Conservation (phyloP, 179 eudicot species). For the Spinacia oleracea region DNA sequence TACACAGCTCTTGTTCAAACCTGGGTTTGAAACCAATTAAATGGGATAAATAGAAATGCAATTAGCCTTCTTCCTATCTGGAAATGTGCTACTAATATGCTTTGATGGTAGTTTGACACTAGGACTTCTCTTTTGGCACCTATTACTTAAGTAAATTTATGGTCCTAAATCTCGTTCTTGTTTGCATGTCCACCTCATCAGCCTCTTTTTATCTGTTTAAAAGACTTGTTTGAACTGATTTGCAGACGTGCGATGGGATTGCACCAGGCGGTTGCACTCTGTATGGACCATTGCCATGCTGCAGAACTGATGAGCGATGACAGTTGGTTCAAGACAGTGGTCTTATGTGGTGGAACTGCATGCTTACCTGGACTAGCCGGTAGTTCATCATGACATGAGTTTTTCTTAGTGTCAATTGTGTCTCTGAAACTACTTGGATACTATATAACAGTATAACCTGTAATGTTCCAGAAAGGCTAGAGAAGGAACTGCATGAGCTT, state of each 20-base stretch:
- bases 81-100: neutral
- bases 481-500: slow-evolving; percentile 63
- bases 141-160: neutral
- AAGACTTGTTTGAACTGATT: slow-evolving; percentile 2
- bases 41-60: neutral
- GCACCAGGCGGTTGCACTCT: slow-evolving; percentile 83
- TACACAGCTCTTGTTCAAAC: neutral
- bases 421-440: too few relatives aligned
- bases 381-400: slow-evolving; percentile 27
- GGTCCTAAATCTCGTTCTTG: neutral
- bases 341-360: slow-evolving; percentile 78
- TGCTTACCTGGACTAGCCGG: slow-evolving; percentile 92
- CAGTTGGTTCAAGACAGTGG: slow-evolving; percentile 85
- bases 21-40: neutral
- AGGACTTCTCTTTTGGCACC: neutral
- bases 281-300: slow-evolving; percentile 84
- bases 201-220: neutral
- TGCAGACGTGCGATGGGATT: slow-evolving; percentile 78
- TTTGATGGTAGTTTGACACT: neutral
- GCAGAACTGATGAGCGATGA: slow-evolving; percentile 65
- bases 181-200: neutral
- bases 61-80: neutral
- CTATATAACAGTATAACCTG: neutral
- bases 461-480: slow-evolving; percentile 70
- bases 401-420: neutral